Evolutionary conservation across 2,329 filamentous ascomycete genomes (phyloP), one percentile per base, ranked within the genome.

Genomic region (Fusarium nelsonii): DNA sequence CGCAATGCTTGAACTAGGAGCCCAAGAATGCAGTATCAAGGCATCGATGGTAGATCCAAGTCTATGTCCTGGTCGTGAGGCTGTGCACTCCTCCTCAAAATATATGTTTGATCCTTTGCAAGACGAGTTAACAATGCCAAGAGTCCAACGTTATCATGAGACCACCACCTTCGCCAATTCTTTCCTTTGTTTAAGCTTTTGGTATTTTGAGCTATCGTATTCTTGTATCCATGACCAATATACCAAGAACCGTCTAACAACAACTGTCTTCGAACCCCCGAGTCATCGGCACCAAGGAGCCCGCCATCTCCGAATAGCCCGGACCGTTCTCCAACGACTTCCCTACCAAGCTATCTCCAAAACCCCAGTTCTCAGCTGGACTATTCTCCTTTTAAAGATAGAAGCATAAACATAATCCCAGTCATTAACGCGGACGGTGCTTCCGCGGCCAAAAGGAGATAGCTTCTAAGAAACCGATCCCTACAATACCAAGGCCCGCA

Each of bases 391-490:
- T 37, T 16, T 8, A 37, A 16, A 32, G 9, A 33, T 44, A 33
- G 15, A 54, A 44, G 40, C 32, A 39, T 39, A 20, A 33, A 3
- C 23, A 30, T n/a, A 18, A 50, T 16, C 48, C 48, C 33, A 28
- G 32, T 48, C 16, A 10, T 36, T 45, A 32, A 20, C 14, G 37
- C 20, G 48, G 33, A 39, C 48, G 48, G 48, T 34, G 48, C 23
- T 37, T 50, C 48, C n/a, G 14, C 23, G 33, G 16, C 41, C 16
- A 9, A 34, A 48, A 33, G 46, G 41, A 59, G 62, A 53, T 65
- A 48, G n/a, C 40, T 32, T 11, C n/a, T 14, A 26, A 64, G 43
- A 58, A 58, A 58, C 59, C 59, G 51, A 63, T 50, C 59, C 58
- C 58, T 63, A 58, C 43, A 48, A 50, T 63, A 57, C 37, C 58